Percentiles rank a stretch among this genome's conserved stretches.
phyloP scores from a whole-genome alignment of 495 filamentous ascomycete genomes.

The Parmelia sp. region DNA sequence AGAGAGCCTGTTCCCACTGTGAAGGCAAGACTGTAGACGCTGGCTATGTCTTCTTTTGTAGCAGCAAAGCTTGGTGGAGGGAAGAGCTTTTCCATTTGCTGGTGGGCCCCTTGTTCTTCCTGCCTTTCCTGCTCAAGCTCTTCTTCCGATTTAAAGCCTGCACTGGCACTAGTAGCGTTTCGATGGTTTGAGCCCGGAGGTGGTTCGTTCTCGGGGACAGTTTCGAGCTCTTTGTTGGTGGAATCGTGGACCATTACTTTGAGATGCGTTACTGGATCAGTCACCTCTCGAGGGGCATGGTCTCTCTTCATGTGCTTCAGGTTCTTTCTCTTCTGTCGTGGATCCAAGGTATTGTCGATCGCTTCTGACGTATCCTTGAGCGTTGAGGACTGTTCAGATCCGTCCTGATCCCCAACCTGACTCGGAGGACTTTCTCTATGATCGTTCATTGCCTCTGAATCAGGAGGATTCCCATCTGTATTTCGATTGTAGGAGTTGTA shows the following conservation, averaged over 20 bases:
- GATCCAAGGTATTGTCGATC: slow-evolving; percentile 40
- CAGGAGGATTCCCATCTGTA: slow-evolving; percentile 1
- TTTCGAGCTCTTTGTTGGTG: slow-evolving; percentile 51
- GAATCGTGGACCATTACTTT: slow-evolving; percentile 59
- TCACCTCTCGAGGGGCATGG: slow-evolving; percentile 56
- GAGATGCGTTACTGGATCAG: slow-evolving; percentile 65
- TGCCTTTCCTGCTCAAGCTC: slow-evolving; percentile 42
- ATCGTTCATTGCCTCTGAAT: slow-evolving; percentile 7
- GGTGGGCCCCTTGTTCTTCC: slow-evolving; percentile 42
- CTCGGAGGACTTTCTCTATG: slow-evolving; percentile 10
- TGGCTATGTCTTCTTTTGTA: slow-evolving; percentile 42
- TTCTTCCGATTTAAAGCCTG: slow-evolving; percentile 39
- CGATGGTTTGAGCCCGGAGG: slow-evolving; percentile 36
- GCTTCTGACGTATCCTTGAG: slow-evolving; percentile 48
- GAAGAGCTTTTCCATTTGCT: slow-evolving; percentile 52
- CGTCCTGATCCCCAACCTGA: slow-evolving; percentile 18
- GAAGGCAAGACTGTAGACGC: slow-evolving; percentile 42
- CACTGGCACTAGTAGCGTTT: slow-evolving; percentile 43
- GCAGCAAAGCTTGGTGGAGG: slow-evolving; percentile 54
- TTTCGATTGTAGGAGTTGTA: slow-evolving; percentile 23
- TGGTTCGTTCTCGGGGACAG: slow-evolving; percentile 49
- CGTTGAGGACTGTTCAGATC: slow-evolving; percentile 18
- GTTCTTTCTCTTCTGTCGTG: slow-evolving; percentile 52
- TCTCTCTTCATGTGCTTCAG: slow-evolving; percentile 52
- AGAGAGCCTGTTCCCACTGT: slow-evolving; percentile 37